Conservation (phyloP, 2,329 filamentous ascomycete species). For the Penicillium sp. region DNA sequence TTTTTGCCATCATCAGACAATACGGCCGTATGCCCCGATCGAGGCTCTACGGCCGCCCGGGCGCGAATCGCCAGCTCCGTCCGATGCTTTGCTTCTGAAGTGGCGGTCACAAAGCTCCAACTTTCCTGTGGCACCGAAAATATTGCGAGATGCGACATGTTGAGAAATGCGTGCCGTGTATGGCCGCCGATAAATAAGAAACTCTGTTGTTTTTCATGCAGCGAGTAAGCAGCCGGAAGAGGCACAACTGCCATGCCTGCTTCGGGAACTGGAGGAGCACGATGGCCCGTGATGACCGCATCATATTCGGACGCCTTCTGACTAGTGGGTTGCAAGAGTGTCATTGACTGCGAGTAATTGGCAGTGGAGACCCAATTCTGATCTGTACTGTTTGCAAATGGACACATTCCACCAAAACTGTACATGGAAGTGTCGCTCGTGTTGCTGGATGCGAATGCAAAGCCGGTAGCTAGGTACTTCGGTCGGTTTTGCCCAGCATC, state of each 20-base stretch:
- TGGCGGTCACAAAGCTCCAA: constrained; percentile 75
- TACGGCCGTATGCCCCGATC: constrained; percentile 84
- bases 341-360: constrained; percentile 75
- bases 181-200: constrained; percentile 83
- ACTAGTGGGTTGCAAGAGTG: constrained; percentile 47
- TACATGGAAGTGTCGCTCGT: constrained; percentile 52
- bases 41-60: constrained; percentile 59
- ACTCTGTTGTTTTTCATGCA: constrained; percentile 61
- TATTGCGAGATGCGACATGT: constrained; percentile 85
- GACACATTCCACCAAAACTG: constrained; percentile 88
- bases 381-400: constrained; percentile 41
- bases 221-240: constrained; percentile 62
- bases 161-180: constrained; percentile 76
- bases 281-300: constrained; percentile 43
- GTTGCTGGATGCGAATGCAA: constrained; percentile 60
- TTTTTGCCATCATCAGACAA: constrained; percentile 69
- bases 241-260: constrained; percentile 81
- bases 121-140: constrained; percentile 80
- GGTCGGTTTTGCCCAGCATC: constrained; percentile 37
- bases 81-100: constrained; percentile 41
- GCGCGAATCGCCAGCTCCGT: constrained; percentile 54
- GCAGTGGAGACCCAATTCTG: constrained; percentile 61
- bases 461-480: constrained; percentile 54
- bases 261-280: constrained; percentile 67
- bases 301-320: constrained; percentile 37